These are phyloP conservation scores for Neurospora discreta DNA, from an alignment of 495 filamentous ascomycete species.

Conservation along the genomic window DNA sequence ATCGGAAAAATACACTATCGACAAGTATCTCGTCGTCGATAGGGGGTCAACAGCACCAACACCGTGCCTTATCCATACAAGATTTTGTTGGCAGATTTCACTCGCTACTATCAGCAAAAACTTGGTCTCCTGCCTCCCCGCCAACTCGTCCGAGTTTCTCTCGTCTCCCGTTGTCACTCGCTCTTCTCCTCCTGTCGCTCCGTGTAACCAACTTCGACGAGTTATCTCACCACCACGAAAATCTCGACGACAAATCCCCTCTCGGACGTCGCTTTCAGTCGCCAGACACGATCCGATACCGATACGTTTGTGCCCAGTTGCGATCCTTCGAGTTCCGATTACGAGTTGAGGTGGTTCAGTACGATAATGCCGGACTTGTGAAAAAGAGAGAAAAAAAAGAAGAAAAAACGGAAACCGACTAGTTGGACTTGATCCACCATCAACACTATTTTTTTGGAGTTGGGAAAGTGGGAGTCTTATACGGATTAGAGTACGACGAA, in stretches of 20 bases:
- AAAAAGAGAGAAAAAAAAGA: background rate
- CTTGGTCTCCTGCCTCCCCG: background rate
- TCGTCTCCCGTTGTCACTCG: background rate
- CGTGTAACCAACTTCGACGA: background rate
- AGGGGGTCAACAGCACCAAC: background rate
- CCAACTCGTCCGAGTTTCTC: background rate
- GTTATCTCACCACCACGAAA: background rate
- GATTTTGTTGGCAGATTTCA: background rate
- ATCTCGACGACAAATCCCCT: background rate
- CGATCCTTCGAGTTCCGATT: background rate
- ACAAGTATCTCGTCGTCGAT: background rate
- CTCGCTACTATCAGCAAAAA: background rate
- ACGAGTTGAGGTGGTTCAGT: background rate
- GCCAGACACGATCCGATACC: background rate
- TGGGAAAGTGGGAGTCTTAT: background rate
- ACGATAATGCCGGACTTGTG: background rate
- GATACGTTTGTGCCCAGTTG: background rate
- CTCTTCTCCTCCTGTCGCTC: background rate
- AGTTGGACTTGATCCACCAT: background rate
- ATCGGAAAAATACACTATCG: background rate
- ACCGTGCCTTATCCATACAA: background rate
- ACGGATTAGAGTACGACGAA: background rate
- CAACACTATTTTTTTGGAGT: background rate
- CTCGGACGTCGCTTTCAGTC: background rate
- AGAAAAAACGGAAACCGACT: background rate